Base-by-base conservation (phyloP, 176 grass and related monocot species). In the Triticum timopheevii region DNA sequence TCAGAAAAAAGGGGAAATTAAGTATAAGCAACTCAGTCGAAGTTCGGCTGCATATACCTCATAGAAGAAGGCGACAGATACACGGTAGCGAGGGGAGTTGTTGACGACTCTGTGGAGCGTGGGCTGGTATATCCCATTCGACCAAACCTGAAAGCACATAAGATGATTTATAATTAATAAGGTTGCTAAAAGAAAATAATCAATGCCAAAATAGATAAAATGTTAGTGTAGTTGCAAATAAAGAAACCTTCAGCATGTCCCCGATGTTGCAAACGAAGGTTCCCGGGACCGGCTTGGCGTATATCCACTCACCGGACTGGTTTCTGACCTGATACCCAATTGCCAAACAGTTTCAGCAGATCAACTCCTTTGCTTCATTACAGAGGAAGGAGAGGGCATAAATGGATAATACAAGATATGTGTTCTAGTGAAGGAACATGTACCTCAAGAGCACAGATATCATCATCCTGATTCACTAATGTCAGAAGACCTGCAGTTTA, bases 381-480 rank as follows among this genome's bases (percentile, higher is more conserved):
- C 24, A 7, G 7, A 38, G 50, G 52, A 30, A 70, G 52, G 6
- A 52, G 27, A 69, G 28, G 27, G 75, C 67, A 35, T 73, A 25
- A 13, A 81, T 69, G 28, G 12, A 64, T 83, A 73, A 77, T 83
- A 73, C 20, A 75, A 34, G 8, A 77, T 71, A 38, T 56, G 17
- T 38, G 52, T 7, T 24, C 23, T n/a, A 33, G 2, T 83, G 40
- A 85, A 83, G 23, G 50, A 54, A 54, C 0, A 54, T 7, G 50
- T 86, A 98, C 96, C 92, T 98, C 88, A 91, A 98, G 96, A 24
- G 96, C 96, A 88, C 86, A 87, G 10, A 98, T 90, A 62, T 88
- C 88, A 82, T 96, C 90, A 80, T 98, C 96, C 88, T 98, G 96
- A 73, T 96, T 98, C 76, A 98, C 93, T 61, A 98, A 65, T 78